Evolutionary conservation across 768 basidiomycete species (phyloP), one percentile per base, ranked within the genome.

Genomic region (Serendipita sp.): DNA sequence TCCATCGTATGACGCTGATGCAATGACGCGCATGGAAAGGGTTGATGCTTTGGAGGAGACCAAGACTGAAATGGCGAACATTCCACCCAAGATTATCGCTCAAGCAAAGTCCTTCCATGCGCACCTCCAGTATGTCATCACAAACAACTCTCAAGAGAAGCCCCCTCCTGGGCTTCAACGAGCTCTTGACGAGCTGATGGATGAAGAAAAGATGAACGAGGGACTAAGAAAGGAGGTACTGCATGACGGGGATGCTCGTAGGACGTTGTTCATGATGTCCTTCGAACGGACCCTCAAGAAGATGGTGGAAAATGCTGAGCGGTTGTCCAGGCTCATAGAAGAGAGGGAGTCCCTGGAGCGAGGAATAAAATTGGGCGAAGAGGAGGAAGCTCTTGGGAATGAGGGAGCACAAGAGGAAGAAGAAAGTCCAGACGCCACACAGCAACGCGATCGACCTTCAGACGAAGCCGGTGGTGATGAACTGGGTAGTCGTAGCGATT

Each of bases 241-340:
- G 66, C 69, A 71, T 34, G 79, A 81, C 51, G 68, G 65, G 0
- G 76, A 76, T 50, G 70, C 76, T 3, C 70, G 77, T 20, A 50
- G 79, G 79, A 74, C 72, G 1, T 60, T 80, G 24, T 71, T 79
- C 66, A 69, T 75, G 67, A 68, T 81, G 17, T 76, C 74, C 41
- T 71, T 81, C 20, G 79, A 81, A 68, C 62, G 64, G 61, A 58
- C 64, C 5, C 63, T 65, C 62, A 64, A 64, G 38, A 63, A 51
- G 28, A 63, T 65, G 42, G 58, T 65, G 33, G 64, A 65, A n/a
- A 65, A 63, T n/a, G 64, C 64, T 22, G 64, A 65, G 42, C 31
- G 43, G 4, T 38, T 63, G 17, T 63, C 63, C 41, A 61, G 63
- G 20, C 20, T 65, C 7, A 63, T 65, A 7, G 64, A 63, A 3